These are phyloP conservation scores for Perkinsus chesapeaki DNA, from an alignment of 169 alveolate genomes.

Conservation along the genomic window DNA sequence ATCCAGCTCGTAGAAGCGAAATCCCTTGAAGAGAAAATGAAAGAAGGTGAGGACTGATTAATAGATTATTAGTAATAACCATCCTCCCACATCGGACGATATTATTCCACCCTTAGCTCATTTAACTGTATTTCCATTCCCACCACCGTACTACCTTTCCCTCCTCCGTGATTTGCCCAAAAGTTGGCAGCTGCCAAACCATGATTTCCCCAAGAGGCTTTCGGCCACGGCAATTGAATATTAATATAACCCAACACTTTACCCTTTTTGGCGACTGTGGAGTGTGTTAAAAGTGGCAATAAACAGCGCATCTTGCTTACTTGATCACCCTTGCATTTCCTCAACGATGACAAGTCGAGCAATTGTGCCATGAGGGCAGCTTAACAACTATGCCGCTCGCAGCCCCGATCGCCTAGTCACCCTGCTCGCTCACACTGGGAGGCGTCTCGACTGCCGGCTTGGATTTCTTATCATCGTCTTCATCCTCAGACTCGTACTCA, in stretches of 20 bases:
- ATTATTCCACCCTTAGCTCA: no score
- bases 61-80: no score
- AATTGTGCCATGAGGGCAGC: no score
- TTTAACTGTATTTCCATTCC: no score
- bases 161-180: background rate
- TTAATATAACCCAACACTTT: background rate
- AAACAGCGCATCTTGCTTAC: background rate
- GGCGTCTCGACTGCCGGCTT: background rate
- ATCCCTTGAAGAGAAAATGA: no score
- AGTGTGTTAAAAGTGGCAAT: background rate
- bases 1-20: no score
- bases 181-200: background rate
- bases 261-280: background rate
- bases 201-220: background rate
- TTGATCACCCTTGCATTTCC: background rate
- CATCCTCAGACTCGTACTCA: background rate
- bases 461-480: background rate
- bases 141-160: no score
- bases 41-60: no score
- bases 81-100: no score
- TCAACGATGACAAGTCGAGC: no score
- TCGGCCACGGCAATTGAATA: background rate
- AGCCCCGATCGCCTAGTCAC: background rate
- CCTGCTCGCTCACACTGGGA: background rate
- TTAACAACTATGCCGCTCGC: background rate